Base-by-base conservation (phyloP, 129 eudicot species). In the Glebionis coronaria region DNA sequence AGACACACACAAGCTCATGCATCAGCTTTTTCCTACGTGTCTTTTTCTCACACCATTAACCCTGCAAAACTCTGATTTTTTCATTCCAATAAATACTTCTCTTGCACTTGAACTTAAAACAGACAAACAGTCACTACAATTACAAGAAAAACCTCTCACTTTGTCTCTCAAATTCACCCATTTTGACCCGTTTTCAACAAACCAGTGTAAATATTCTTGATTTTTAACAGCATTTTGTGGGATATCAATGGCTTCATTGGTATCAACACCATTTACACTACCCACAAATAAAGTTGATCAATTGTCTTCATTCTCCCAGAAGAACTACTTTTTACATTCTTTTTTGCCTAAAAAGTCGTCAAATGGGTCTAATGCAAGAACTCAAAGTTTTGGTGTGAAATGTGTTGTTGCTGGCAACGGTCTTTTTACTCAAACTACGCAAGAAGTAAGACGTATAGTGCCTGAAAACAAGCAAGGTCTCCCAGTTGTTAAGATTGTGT, bases 361-460 rank as follows among this genome's bases (percentile, higher is more conserved):
- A 55, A 61, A 77, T 61, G 56, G 38, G 19, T 56, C 60, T 56
- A 68, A 20, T 71, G 69, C 83, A 12, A 88, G 71, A 83, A 52
- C 96, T 70, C 69, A 78, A 63, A 71, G 52, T 69, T 69, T 72
- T 55, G 84, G 70, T 49, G 83, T 93, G 76, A 89, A 93, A 65
- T 86, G 97, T 73, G 88, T 81, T 64, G 95, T 85, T 49, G 84
- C 72, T 58, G 97, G 99, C 70, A 94, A 94, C 56, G 99, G 99
- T 20, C 81, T 90, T 14, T 94, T 94, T 85, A 94, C 99, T 44
- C 99, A 90, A 67, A 90, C 95, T 23, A 78, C 91, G 8, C 97
- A 78, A 3, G 99, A 94, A 62, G 99, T 90, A 56, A 78, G 99
- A 1, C 59, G 99, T 8, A 87, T 94, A 29, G 87, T 94, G 19